A percentile compares a stretch with the other conserved stretches of the same genome.
Conservation (phyloP, 768 basidiomycete species). For the Tulasnella sp. region DNA sequence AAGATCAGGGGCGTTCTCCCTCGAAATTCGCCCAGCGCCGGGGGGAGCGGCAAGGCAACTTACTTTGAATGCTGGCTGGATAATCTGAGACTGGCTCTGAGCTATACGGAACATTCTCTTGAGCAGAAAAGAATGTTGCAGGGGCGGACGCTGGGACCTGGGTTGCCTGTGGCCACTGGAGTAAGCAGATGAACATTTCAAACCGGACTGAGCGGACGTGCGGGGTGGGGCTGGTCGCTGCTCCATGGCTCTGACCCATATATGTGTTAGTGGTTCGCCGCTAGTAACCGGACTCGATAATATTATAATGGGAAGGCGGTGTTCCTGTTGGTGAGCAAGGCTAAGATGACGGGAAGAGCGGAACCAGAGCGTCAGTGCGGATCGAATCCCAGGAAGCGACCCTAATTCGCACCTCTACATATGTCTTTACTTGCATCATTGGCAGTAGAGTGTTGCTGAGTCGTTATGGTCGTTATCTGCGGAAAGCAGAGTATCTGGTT, state of each 20-base stretch:
- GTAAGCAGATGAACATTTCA: conserved; percentile 12
- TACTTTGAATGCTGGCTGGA: neutral
- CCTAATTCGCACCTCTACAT: neutral
- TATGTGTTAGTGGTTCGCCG: conserved; percentile 5
- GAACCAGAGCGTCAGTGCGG: neutral
- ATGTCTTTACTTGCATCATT: neutral
- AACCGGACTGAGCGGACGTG: neutral
- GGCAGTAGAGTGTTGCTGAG: neutral
- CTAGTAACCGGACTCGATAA: neutral
- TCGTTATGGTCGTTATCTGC: neutral
- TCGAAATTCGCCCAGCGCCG: neutral
- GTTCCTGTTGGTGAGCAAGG: neutral
- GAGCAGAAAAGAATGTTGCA: neutral
- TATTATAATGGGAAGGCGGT: neutral
- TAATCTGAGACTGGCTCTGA: conserved; percentile 22
- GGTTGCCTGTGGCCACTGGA: neutral
- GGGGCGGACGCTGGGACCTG: neutral
- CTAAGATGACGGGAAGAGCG: neutral
- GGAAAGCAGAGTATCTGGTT: no score
- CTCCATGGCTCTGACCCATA: conserved; percentile 22
- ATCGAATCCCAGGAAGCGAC: neutral
- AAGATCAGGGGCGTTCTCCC: neutral
- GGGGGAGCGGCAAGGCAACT: neutral
- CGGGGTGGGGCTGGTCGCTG: neutral
- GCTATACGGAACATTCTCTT: neutral